Evolutionary conservation across 495 filamentous ascomycete genomes (phyloP).

Genomic region (Venustampulla echinocandica): DNA sequence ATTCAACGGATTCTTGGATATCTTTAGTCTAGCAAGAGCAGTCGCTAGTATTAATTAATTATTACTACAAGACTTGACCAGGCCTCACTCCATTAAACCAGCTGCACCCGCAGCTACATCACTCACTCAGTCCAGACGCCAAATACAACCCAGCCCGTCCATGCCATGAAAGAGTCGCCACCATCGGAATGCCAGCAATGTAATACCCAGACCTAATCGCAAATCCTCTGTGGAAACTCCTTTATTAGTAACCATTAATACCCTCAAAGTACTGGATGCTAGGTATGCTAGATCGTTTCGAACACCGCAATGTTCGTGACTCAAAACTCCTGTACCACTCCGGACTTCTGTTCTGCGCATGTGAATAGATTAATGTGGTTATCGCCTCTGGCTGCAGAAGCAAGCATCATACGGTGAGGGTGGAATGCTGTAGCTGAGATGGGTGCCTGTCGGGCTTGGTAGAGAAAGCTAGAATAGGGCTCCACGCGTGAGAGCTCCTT

Average conservation of each 20-base stretch:
- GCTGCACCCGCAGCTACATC: background rate
- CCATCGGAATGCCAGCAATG: background rate
- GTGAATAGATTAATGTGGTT: constrained; percentile 65
- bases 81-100: background rate
- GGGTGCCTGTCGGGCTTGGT: constrained; percentile 64
- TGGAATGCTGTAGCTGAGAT: constrained; percentile 91
- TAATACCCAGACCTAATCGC: too few species aligned
- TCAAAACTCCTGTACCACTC: too few species aligned
- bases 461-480: constrained; percentile 81
- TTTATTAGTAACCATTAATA: constrained; percentile 1
- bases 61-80: constrained; percentile 3
- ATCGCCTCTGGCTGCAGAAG: constrained; percentile 66
- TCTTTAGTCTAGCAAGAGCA: background rate
- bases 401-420: constrained; percentile 87
- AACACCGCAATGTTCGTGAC: background rate
- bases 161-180: background rate
- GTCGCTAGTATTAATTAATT: background rate
- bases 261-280: background rate
- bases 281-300: background rate
- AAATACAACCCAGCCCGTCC: background rate
- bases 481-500: constrained; percentile 68
- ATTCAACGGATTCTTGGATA: too few species aligned
- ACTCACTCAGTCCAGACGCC: constrained; percentile 1
- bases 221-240: background rate
- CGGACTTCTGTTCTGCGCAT: constrained; percentile 33